Percentiles rank a stretch among this genome's conserved stretches.
phyloP scores from a whole-genome alignment of 345 rosid genomes.

The Euphorbia pulcherrima region DNA sequence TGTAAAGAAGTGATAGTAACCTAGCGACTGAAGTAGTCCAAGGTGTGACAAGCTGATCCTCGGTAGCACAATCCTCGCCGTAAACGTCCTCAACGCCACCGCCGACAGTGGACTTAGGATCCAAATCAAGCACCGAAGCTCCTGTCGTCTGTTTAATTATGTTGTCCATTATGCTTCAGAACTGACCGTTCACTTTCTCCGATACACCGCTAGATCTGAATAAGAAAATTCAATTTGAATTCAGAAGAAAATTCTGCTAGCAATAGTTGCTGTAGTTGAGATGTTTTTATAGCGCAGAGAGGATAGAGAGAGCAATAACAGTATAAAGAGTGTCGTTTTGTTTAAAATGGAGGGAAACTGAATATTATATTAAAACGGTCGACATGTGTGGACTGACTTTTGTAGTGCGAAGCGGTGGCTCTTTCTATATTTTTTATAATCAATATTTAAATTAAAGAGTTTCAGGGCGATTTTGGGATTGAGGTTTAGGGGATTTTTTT shows the following conservation, averaged over 20 bases:
- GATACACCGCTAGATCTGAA: not conserved
- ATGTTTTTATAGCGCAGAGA: not conserved
- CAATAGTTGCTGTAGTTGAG: not conserved
- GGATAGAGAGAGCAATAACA: not conserved
- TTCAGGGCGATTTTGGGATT: too few species aligned
- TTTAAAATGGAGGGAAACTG: not conserved
- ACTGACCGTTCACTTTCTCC: not conserved
- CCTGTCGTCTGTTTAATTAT: constrained; percentile 41
- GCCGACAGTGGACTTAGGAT: constrained; percentile 44
- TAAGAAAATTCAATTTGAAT: not conserved
- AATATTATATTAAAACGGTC: too few species aligned
- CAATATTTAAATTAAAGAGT: too few species aligned
- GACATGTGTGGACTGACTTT: too few species aligned
- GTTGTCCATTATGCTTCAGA: constrained; percentile 48
- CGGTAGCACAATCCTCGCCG: constrained; percentile 67
- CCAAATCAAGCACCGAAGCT: constrained; percentile 45
- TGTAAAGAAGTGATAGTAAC: constrained; percentile 19
- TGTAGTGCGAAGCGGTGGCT: too few species aligned
- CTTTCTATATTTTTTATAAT: too few species aligned
- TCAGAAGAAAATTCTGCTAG: too few species aligned
- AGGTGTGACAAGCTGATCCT: constrained; percentile 74
- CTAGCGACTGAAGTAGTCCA: constrained; percentile 84
- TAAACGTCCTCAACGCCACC: constrained; percentile 57
- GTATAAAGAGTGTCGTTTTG: not conserved
- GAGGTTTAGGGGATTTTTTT: too few species aligned